phyloP scores from a whole-genome alignment of 306 rosid species.

The Boehmeria nivea region DNA sequence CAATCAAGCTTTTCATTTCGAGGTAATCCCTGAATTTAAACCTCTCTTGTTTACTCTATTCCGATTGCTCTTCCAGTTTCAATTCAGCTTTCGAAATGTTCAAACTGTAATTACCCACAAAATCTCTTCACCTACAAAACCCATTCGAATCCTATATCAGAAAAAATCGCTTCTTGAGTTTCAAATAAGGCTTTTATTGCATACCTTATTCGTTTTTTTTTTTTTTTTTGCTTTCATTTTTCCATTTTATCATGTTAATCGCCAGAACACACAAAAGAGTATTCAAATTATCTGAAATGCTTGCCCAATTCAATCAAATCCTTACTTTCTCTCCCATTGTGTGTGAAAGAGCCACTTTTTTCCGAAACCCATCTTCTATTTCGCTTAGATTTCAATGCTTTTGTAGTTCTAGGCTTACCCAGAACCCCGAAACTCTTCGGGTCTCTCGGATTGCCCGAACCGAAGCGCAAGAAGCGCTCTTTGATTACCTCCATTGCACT shows the following conservation, averaged over 20 bases:
- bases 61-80: no score
- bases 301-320: constrained; percentile 22
- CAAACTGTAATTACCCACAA: no score
- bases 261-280: constrained; percentile 14
- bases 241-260: constrained; percentile 20
- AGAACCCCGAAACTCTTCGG: constrained; percentile 10
- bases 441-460: constrained; percentile 29
- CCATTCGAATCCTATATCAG: no score
- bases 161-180: no score
- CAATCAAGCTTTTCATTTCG: no score
- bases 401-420: constrained; percentile 14
- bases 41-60: no score
- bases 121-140: no score
- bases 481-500: constrained; percentile 60
- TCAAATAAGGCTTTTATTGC: no score
- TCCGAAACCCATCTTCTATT: constrained; percentile 25
- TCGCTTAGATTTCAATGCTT: constrained; percentile 22
- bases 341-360: constrained; percentile 10
- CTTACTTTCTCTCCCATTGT: constrained; percentile 17
- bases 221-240: no score
- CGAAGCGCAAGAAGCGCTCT: constrained; percentile 42
- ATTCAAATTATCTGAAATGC: constrained; percentile 26
- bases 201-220: no score
- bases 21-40: no score
- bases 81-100: no score